A percentile compares a stretch with the other conserved stretches of the same genome.
Conservation (phyloP, 148 eudicot species). For the Rhododendron molle region DNA sequence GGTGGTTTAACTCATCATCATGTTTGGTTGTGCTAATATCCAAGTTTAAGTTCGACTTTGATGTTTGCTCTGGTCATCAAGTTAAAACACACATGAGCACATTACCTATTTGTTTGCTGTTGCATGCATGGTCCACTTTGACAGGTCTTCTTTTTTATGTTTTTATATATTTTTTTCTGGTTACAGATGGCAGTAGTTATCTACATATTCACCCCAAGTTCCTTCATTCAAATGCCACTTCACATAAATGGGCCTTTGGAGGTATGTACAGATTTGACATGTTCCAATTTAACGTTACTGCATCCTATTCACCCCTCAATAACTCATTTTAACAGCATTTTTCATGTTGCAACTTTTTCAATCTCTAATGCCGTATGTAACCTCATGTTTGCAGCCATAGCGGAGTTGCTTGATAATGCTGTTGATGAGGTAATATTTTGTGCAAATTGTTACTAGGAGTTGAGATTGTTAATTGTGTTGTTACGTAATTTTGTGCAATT, state of each 20-base stretch:
- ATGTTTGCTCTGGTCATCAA: slow-evolving; percentile 7
- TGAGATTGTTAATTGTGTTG: background rate
- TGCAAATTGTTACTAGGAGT: background rate
- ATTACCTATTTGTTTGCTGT: background rate
- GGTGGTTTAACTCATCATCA: background rate
- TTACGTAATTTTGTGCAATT: background rate
- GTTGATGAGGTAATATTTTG: slow-evolving; percentile 71
- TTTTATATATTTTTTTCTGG: background rate
- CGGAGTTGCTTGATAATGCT: slow-evolving; percentile 93
- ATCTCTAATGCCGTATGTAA: background rate
- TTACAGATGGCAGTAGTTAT: slow-evolving; percentile 53
- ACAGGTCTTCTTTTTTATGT: background rate
- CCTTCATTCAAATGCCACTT: slow-evolving; percentile 94
- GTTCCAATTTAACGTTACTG: background rate
- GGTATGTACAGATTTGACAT: slow-evolving; percentile 35
- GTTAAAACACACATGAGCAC: background rate
- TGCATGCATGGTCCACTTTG: background rate
- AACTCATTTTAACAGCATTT: background rate
- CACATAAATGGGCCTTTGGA: slow-evolving; percentile 98
- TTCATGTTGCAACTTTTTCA: background rate
- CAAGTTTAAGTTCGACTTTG: background rate
- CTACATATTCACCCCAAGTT: slow-evolving; percentile 84
- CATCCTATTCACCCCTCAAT: slow-evolving; percentile 5
- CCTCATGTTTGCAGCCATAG: slow-evolving; percentile 58
- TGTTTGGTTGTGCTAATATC: background rate